A percentile compares a stretch with the other conserved stretches of the same genome.
Conservation (phyloP, 2,329 filamentous ascomycete genomes). For the Dothistroma pini region DNA sequence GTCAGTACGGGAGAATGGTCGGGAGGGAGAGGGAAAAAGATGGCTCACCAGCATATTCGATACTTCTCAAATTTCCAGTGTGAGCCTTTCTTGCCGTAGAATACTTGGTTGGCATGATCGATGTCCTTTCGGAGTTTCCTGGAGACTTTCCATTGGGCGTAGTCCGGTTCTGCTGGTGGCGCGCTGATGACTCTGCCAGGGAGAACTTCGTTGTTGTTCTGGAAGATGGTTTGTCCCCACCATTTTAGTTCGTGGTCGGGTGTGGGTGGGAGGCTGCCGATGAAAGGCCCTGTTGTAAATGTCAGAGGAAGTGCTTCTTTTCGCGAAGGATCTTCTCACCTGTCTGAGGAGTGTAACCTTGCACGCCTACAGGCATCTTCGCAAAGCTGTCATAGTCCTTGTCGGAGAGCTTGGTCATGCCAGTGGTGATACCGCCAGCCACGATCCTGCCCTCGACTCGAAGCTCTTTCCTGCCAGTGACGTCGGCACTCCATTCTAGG, state of each 20-base stretch:
- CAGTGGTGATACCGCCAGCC: conserved; percentile 54
- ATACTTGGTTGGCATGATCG: conserved; percentile 53
- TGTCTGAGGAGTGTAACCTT: conserved; percentile 40
- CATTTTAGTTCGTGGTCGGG: conserved; percentile 50
- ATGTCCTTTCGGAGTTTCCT: conserved; percentile 57
- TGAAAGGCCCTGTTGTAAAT: conserved; percentile 43
- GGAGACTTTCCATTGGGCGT: conserved; percentile 61
- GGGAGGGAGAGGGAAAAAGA: neutral
- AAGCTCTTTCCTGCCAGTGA: conserved; percentile 44
- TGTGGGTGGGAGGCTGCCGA: conserved; percentile 57
- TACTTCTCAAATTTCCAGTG: conserved; percentile 59
- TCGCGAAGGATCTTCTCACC: no score
- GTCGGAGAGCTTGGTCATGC: conserved; percentile 46
- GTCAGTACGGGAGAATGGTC: neutral
- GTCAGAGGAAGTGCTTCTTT: no score
- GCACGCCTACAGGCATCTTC: conserved; percentile 45
- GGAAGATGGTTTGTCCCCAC: conserved; percentile 61
- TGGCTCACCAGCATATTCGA: conserved; percentile 64
- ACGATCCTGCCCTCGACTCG: conserved; percentile 53
- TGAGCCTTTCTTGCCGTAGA: conserved; percentile 56
- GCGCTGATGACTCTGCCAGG: conserved; percentile 55
- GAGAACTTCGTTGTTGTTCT: conserved; percentile 49
- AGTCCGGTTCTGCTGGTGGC: conserved; percentile 55
- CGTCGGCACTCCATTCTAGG: conserved; percentile 48
- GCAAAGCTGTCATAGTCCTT: conserved; percentile 38